Conservation (phyloP, 2,329 filamentous ascomycete species). For the Aspergillus phoenicis region DNA sequence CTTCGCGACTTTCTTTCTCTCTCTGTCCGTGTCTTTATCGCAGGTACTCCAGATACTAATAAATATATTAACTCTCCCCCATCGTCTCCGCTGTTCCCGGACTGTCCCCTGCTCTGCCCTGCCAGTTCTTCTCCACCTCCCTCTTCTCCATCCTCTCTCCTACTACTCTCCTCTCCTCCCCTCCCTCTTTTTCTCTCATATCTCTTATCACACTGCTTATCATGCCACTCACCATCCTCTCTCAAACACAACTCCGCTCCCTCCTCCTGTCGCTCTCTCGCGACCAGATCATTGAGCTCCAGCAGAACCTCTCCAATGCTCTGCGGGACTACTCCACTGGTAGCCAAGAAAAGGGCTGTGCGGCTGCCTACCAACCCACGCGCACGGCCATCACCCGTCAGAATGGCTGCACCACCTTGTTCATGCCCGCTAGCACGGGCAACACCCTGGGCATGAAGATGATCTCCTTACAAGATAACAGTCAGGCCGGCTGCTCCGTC, state of each 20-base stretch:
- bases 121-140: too few species aligned
- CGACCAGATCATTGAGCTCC: constrained; percentile 60
- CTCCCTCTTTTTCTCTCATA: too few species aligned
- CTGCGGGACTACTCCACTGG: constrained; percentile 67
- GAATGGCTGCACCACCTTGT: constrained; percentile 64
- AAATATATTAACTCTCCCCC: too few species aligned
- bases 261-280: constrained; percentile 59
- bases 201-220: not conserved
- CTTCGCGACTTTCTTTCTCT: not conserved
- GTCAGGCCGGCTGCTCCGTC: constrained; percentile 33
- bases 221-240: constrained; percentile 65
- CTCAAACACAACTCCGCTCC: constrained; percentile 57
- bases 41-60: too few species aligned
- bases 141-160: too few species aligned
- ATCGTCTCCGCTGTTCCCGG: too few species aligned
- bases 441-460: constrained; percentile 66
- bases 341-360: constrained; percentile 60
- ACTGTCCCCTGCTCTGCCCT: too few species aligned
- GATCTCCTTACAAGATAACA: constrained; percentile 54
- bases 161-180: too few species aligned
- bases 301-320: constrained; percentile 60
- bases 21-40: not conserved
- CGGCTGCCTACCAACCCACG: constrained; percentile 63
- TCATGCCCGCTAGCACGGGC: constrained; percentile 67
- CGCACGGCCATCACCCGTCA: constrained; percentile 62